Conservation (phyloP, 176 grass and related monocot species). For the Hsuehochloa calcarea region DNA sequence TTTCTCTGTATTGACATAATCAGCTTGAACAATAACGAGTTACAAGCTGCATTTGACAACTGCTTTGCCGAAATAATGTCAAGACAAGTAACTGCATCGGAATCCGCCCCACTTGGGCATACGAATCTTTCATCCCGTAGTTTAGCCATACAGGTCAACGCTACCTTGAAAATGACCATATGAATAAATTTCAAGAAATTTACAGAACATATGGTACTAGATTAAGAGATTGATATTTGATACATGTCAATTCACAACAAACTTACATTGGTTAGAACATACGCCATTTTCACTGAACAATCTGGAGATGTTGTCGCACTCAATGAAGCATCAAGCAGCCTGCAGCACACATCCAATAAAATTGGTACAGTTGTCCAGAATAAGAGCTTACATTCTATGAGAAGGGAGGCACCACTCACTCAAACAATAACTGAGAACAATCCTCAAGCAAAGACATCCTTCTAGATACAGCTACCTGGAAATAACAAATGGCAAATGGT, state of each 20-base stretch:
- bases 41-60: slow-evolving; percentile 81
- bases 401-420: slow-evolving; percentile 55
- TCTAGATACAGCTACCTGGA: slow-evolving; percentile 88
- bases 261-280: slow-evolving; percentile 86
- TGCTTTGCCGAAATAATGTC: slow-evolving; percentile 83
- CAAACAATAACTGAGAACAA: slow-evolving; percentile 84
- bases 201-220: not conserved
- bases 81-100: slow-evolving; percentile 79
- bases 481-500: slow-evolving; percentile 2
- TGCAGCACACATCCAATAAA: slow-evolving; percentile 38
- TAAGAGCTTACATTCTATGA: slow-evolving; percentile 13
- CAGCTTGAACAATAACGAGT: slow-evolving; percentile 88
- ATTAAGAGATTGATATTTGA: slow-evolving; percentile 25
- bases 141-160: slow-evolving; percentile 97
- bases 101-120: slow-evolving; percentile 69
- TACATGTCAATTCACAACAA: slow-evolving; percentile 2
- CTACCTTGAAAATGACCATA: slow-evolving; percentile 55
- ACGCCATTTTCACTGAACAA: slow-evolving; percentile 92
- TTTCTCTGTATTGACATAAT: slow-evolving; percentile 73
- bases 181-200: slow-evolving; percentile 16
- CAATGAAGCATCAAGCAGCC: slow-evolving; percentile 87
- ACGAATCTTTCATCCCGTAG: slow-evolving; percentile 90
- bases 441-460: slow-evolving; percentile 96
- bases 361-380: slow-evolving; percentile 1
- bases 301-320: slow-evolving; percentile 86